Evolutionary conservation across 768 basidiomycete species (phyloP).

Genomic region (Gautieria morchelliformis): DNA sequence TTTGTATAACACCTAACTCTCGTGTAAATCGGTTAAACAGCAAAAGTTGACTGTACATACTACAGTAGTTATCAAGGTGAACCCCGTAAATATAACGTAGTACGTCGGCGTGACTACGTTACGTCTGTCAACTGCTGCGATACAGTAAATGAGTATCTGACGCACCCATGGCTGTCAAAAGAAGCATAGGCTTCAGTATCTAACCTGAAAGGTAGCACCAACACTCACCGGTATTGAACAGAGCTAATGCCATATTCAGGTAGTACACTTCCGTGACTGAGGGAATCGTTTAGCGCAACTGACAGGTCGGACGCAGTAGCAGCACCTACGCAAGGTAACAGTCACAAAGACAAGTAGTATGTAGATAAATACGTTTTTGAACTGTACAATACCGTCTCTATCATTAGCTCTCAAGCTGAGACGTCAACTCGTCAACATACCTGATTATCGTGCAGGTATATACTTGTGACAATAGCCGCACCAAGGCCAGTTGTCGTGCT

Average conservation of each 20-base stretch:
- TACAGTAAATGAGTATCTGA: conserved; percentile 11
- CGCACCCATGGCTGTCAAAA: conserved; percentile 52
- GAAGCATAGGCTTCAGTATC: not conserved
- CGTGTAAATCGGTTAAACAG: not conserved
- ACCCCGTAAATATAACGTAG: conserved; percentile 61
- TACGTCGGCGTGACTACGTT: conserved; percentile 72
- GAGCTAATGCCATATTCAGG: conserved; percentile 88
- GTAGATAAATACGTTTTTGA: conserved; percentile 88
- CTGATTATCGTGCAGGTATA: conserved; percentile 62
- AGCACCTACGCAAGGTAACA: conserved; percentile 61
- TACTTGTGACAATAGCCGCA: conserved; percentile 76
- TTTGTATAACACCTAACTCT: conserved; percentile 68
- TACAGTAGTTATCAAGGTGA: conserved; percentile 75
- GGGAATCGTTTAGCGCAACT: not conserved
- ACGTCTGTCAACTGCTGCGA: conserved; percentile 11
- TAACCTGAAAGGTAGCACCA: not conserved
- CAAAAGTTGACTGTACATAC: conserved; percentile 30
- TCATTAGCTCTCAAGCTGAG: not conserved
- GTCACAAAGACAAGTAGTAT: conserved; percentile 78
- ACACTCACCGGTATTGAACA: conserved; percentile 79
- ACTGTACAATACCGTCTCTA: conserved; percentile 34
- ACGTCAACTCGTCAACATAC: conserved; percentile 24
- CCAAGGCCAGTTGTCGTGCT: conserved; percentile 93
- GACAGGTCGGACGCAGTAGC: not conserved
- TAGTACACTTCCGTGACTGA: conserved; percentile 88